Base-by-base conservation (phyloP, 1,139 yeast genomes). In the Kurtzmaniella quercitrusa region DNA sequence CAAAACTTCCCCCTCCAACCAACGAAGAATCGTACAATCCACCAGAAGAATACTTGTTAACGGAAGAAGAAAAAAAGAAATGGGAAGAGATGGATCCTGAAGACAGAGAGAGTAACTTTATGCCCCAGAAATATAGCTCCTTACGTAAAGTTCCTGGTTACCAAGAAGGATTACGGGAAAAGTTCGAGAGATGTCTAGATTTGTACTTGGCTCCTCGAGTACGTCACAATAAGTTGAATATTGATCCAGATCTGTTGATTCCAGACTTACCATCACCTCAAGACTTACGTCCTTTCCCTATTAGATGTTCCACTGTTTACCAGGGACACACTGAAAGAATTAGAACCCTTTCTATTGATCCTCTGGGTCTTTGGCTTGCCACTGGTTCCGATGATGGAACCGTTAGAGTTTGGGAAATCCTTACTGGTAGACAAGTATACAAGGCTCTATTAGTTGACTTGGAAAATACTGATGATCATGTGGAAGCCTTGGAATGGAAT, bases 381-480 rank as follows among this genome's bases (percentile, higher is more conserved):
- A 93, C 98, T 9, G 98, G 98, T 45, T 87, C 96, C 21, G 98
- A 93, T 61, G 99, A 93, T 62, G 98, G 97, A 42, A 78, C 91
- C 21, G 90, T 93, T n/a, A 77, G 96, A 56, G 77, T 93, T 16
- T 93, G 98, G 98, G 99, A 94, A 68, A 81, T 90, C 14, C 72
- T 90, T 47, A 89, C 98, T 4, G 99, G 98, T 41, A 82, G 98
- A 66, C 95, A 91, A 69, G 86, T 93, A 41, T 88, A 80, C 76
- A 77, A 81, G 49, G 72, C 81, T 21, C 71, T 72, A 45, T 66
- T 86, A 19, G 66, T 81, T 37, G 75, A 72, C 34, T 67, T 60
- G 44, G 70, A 70, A 37, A 78, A 81, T 52, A 62, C 65, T 16
- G 91, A 82, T 46, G 97, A 90, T 62, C 84, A 85, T 51, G 81